A percentile compares a stretch with the other conserved stretches of the same genome.
Conservation (phyloP, 768 basidiomycete genomes). For the Mrakia blollopis region DNA sequence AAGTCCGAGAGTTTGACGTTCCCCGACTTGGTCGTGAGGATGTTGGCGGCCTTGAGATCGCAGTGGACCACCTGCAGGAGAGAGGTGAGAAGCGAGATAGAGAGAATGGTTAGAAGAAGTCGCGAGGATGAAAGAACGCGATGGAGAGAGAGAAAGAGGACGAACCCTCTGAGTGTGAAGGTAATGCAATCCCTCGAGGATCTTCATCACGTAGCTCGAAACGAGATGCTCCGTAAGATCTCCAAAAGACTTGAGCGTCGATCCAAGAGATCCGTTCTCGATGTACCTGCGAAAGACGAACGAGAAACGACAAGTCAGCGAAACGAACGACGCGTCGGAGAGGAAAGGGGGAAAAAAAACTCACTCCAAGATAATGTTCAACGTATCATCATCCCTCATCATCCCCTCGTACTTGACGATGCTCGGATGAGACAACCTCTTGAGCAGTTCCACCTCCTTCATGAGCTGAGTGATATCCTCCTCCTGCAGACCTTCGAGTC, state of each 20-base stretch:
- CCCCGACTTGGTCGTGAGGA: slow-evolving; percentile 95
- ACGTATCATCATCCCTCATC: slow-evolving; percentile 76
- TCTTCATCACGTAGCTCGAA: slow-evolving; percentile 90
- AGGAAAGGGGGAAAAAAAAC: slow-evolving; percentile 41
- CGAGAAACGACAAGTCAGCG: background rate
- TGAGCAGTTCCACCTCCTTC: slow-evolving; percentile 89
- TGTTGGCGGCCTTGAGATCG: slow-evolving; percentile 97
- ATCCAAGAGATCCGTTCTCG: slow-evolving; percentile 91
- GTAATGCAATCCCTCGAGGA: slow-evolving; percentile 90
- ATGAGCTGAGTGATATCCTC: slow-evolving; percentile 85
- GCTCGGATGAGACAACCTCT: slow-evolving; percentile 83
- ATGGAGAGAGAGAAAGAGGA: background rate
- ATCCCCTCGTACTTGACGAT: slow-evolving; percentile 98
- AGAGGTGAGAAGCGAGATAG: no score
- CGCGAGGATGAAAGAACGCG: no score
- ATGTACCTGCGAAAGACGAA: slow-evolving; percentile 60
- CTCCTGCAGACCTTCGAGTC: slow-evolving; percentile 82
- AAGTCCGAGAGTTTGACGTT: slow-evolving; percentile 97
- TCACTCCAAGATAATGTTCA: slow-evolving; percentile 92
- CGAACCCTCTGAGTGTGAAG: slow-evolving; percentile 63
- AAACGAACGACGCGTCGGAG: background rate
- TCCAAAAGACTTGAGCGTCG: slow-evolving; percentile 88
- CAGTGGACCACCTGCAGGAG: slow-evolving; percentile 84
- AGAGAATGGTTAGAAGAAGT: no score
- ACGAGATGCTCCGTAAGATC: slow-evolving; percentile 88